A percentile compares a stretch with the other conserved stretches of the same genome.
These are phyloP conservation scores for Orbilia javanica DNA, from an alignment of 2,329 filamentous ascomycete genomes.

Conservation along the genomic window DNA sequence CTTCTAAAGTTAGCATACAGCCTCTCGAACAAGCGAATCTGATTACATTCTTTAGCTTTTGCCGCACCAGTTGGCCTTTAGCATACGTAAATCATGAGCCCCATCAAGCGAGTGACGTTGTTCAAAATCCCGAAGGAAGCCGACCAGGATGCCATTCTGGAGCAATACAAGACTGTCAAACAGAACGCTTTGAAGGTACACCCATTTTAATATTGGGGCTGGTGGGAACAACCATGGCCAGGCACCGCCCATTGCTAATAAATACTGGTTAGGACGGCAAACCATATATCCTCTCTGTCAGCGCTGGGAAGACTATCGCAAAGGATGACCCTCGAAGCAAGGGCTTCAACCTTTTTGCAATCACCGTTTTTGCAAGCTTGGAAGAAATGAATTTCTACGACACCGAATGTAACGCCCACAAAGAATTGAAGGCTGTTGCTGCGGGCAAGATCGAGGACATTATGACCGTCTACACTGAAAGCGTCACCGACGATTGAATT, in stretches of 20 bases:
- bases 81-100: constrained; percentile 12
- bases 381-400: constrained; percentile 81
- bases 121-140: constrained; percentile 70
- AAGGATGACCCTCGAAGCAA: constrained; percentile 73
- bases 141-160: constrained; percentile 66
- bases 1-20: background rate
- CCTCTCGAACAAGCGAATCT: background rate
- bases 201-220: too few species aligned
- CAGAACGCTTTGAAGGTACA: constrained; percentile 66
- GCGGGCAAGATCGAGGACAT: constrained; percentile 62
- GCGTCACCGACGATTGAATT: constrained; percentile 33
- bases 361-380: constrained; percentile 74
- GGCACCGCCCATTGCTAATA: background rate
- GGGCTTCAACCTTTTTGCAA: constrained; percentile 75
- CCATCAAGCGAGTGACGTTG: constrained; percentile 69
- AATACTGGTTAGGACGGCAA: constrained; percentile 72
- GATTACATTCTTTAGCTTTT: background rate
- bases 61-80: background rate
- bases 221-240: too few species aligned
- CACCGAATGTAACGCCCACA: constrained; percentile 71
- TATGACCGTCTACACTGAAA: constrained; percentile 63
- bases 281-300: constrained; percentile 75
- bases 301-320: constrained; percentile 68
- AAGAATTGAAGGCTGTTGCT: constrained; percentile 66
- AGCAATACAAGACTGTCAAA: constrained; percentile 67